These are phyloP conservation scores for Fulvia fulva DNA, from an alignment of 2,329 filamentous ascomycete species.

Conservation along the genomic window DNA sequence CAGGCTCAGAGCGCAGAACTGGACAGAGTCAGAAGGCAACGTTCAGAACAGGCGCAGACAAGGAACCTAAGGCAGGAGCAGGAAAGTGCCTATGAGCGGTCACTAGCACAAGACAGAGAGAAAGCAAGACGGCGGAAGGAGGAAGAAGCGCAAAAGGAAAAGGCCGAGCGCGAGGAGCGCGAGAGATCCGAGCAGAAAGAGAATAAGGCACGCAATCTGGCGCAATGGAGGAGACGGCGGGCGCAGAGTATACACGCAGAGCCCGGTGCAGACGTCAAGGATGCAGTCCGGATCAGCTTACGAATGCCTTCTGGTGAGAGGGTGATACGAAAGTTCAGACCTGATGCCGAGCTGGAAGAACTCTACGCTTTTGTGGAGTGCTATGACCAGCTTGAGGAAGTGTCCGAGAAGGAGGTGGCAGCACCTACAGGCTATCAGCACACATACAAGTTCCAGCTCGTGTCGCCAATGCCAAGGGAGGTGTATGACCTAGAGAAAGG, in stretches of 20 bases:
- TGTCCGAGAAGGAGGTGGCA: conserved; percentile 36
- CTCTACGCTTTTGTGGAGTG: conserved; percentile 96
- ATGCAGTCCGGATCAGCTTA: conserved; percentile 67
- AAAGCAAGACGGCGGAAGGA: conserved; percentile 72
- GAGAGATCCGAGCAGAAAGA: conserved; percentile 61
- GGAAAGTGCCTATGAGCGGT: conserved; percentile 89
- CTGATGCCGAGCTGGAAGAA: conserved; percentile 72
- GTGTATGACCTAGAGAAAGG: conserved; percentile 68
- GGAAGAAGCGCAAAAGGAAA: conserved; percentile 62
- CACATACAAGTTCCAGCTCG: conserved; percentile 78
- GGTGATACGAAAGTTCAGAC: conserved; percentile 70
- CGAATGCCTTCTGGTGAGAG: conserved; percentile 64
- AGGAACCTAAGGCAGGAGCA: conserved; percentile 80
- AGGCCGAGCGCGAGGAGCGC: conserved; percentile 63
- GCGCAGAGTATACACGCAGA: conserved; percentile 64
- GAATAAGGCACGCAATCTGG: conserved; percentile 50
- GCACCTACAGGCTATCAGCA: conserved; percentile 71
- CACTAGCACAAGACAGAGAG: conserved; percentile 81
- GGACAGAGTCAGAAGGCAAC: conserved; percentile 67
- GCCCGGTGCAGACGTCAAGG: conserved; percentile 60
- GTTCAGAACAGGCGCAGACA: conserved; percentile 76
- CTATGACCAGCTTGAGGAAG: conserved; percentile 58
- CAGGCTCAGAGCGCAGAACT: conserved; percentile 73
- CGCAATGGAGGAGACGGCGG: conserved; percentile 79
- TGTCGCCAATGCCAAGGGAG: conserved; percentile 77